Conservation (phyloP, 2,329 filamentous ascomycete genomes). For the Moelleriella libera region DNA sequence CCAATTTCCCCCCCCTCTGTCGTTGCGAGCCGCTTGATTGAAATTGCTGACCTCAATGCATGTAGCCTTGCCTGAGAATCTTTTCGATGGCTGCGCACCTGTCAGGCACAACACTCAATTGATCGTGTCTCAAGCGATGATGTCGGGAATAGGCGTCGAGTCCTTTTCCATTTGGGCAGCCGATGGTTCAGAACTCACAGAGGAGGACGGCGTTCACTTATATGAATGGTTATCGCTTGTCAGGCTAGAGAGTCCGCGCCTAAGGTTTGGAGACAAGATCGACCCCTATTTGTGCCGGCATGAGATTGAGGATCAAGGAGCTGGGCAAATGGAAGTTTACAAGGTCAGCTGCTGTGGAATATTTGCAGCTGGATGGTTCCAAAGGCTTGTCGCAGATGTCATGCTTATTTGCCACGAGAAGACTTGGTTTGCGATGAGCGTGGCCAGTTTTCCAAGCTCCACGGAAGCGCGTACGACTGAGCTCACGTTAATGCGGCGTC, state of each 20-base stretch:
- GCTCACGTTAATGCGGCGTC: constrained; percentile 38
- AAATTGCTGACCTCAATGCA: no score
- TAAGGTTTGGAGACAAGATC: constrained; percentile 41
- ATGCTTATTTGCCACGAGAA: constrained; percentile 26
- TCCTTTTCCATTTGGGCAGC: constrained; percentile 15
- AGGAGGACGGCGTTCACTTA: constrained; percentile 47
- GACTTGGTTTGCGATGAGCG: constrained; percentile 41
- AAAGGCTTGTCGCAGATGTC: constrained; percentile 29
- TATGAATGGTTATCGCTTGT: constrained; percentile 68
- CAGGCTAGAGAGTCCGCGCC: constrained; percentile 48
- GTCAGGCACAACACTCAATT: no score
- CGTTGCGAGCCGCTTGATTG: no score
- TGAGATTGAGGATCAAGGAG: constrained; percentile 15
- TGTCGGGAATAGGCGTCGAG: constrained; percentile 5
- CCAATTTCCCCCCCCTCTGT: background rate
- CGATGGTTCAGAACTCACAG: constrained; percentile 34
- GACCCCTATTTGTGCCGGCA: constrained; percentile 61
- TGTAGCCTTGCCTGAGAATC: no score
- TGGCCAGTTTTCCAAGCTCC: constrained; percentile 34
- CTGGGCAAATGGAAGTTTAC: constrained; percentile 20
- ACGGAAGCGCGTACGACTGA: constrained; percentile 31
- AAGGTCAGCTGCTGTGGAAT: constrained; percentile 47
- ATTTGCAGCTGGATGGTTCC: constrained; percentile 37
- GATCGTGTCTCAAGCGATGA: no score
- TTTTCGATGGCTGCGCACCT: no score